Base-by-base conservation (phyloP, 345 rosid genomes). In the Rhizophora apiculata region DNA sequence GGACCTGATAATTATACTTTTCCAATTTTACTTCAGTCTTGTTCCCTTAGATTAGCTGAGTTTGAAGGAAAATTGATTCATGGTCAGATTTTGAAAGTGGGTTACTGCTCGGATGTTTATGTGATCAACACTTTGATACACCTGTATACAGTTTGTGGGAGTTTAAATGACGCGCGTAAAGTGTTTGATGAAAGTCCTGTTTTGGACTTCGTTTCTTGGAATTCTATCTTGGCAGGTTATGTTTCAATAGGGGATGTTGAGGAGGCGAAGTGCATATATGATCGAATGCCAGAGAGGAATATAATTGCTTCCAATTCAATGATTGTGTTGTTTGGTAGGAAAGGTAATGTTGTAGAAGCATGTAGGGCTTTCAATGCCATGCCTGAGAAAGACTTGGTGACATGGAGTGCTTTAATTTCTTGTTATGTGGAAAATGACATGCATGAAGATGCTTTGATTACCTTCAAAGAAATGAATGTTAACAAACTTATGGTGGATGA, bases 391-490 rank as follows among this genome's bases (percentile, higher is more conserved):
- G 86, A 82, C 77, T 71, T 83, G 68, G 87, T 87, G 22, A 80
- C 91, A 7, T 85, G 91, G 91, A 87, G 82, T 63, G 87, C 89
- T 0, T 29, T 87, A 75, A 76, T 87, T 74, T 80, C 91, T 43
- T 78, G 87, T 70, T 87, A 80, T 57, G 86, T 83, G 69, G 82
- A 80, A 52, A 83, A 83, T 63, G 78, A 11, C 62, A 78, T 81
- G 85, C 61, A 74, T 32, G 79, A 78, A 49, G 72, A 80, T 64
- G 89, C 87, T 32, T 71, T 85, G 74, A 48, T n/a, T 49, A 31
- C 66, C 67, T 85, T 87, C 56, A 58, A 60, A 75, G 63, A 68
- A 54, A 81, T 85, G 89, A 74, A 52, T 63, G 68, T 68, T 57
- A 31, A 68, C 43, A 80, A 79, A 72, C 62, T 81, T 21, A 55